Evolutionary conservation across 1,284 basidiomycete species (phyloP).

Genomic region (Coniferiporia sulphurascens): DNA sequence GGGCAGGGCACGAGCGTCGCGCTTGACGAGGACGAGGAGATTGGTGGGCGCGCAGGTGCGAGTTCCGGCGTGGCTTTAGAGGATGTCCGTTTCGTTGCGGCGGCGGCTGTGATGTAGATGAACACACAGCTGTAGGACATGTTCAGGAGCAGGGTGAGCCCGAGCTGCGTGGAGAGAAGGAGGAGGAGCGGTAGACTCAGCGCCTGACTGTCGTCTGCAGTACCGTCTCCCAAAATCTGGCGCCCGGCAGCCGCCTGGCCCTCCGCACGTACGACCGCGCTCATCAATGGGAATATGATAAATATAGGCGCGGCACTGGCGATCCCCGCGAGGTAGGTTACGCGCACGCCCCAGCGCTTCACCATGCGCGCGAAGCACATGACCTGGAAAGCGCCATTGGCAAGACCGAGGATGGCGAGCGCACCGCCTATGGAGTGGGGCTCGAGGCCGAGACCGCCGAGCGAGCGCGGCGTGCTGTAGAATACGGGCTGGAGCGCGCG

Average conservation of each 20-base stretch:
- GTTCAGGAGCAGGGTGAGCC: constrained; percentile 12
- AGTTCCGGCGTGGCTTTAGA: background rate
- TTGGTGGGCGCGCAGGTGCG: background rate
- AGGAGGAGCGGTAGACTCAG: background rate
- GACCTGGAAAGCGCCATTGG: constrained; percentile 21
- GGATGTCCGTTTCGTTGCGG: constrained; percentile 10
- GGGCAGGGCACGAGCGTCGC: constrained; percentile 6
- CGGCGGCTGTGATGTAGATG: constrained; percentile 32
- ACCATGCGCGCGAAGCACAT: constrained; percentile 18
- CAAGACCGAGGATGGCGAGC: constrained; percentile 25
- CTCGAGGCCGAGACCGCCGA: constrained; percentile 38
- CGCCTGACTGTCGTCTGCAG: background rate
- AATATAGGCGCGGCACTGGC: constrained; percentile 15
- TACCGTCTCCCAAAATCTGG: background rate
- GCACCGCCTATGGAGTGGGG: constrained; percentile 38
- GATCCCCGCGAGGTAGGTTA: constrained; percentile 10
- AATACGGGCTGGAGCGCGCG: constrained; percentile 40
- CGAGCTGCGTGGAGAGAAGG: constrained; percentile 7
- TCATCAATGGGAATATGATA: constrained; percentile 15
- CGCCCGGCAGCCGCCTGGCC: background rate
- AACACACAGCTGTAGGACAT: constrained; percentile 25
- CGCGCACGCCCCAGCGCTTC: constrained; percentile 6
- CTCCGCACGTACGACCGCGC: constrained; percentile 10
- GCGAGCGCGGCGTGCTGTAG: constrained; percentile 36
- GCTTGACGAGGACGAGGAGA: constrained; percentile 8